These are phyloP conservation scores for Salicornia ramosissima DNA, from an alignment of 148 eudicot species.

Conservation along the genomic window DNA sequence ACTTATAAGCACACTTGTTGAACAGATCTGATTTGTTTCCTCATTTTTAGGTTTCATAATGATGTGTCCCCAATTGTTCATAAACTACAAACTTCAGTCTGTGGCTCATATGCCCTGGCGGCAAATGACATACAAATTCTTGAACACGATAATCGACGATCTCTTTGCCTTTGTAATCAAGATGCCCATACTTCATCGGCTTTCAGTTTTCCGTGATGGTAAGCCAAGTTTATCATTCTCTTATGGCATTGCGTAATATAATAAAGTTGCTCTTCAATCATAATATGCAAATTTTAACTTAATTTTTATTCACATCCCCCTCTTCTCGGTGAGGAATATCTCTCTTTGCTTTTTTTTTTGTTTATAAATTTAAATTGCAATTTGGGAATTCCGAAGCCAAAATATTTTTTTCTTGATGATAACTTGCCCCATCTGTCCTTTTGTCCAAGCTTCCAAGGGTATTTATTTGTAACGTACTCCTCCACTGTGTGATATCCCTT, in stretches of 20 bases:
- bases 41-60: constrained; percentile 71
- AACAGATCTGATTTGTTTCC: not conserved
- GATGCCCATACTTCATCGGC: constrained; percentile 88
- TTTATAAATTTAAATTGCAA: no score
- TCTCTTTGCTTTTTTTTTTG: no score
- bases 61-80: constrained; percentile 99
- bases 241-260: not conserved
- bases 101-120: constrained; percentile 99
- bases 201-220: constrained; percentile 99
- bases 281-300: no score
- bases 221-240: constrained; percentile 15
- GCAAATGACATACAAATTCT: constrained; percentile 99
- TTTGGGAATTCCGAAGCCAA: no score
- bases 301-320: no score
- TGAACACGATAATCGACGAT: constrained; percentile 95
- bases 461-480: no score
- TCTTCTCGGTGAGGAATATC: no score
- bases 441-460: no score
- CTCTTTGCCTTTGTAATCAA: constrained; percentile 96
- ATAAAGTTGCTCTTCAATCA: not conserved
- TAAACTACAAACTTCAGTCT: constrained; percentile 90
- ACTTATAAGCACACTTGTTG: not conserved
- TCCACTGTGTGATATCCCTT: no score
- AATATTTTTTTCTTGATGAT: no score
- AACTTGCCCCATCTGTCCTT: no score